These are phyloP conservation scores for Gentiana dahurica DNA, from an alignment of 257 asterid genomes.

Conservation along the genomic window DNA sequence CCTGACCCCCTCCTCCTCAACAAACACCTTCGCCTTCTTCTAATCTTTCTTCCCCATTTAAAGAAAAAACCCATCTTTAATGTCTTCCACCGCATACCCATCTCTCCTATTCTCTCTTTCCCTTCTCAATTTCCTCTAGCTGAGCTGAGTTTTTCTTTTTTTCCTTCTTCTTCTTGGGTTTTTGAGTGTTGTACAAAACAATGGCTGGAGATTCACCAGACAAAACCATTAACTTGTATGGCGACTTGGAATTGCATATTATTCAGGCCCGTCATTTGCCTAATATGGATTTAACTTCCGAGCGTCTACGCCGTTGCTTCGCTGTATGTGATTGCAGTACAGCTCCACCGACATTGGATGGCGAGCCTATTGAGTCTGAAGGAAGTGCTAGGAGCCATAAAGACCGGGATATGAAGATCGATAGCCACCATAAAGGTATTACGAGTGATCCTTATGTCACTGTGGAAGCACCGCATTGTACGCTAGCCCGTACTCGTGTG, in stretches of 20 bases:
- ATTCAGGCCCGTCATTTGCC: conserved; percentile 70
- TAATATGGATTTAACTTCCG: conserved; percentile 68
- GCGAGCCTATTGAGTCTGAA: conserved; percentile 1
- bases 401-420: conserved; percentile 26
- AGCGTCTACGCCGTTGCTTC: conserved; percentile 59
- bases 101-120: background rate
- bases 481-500: conserved; percentile 87
- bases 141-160: background rate
- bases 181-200: background rate
- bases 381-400: background rate
- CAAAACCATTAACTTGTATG: conserved; percentile 37
- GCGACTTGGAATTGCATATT: conserved; percentile 62
- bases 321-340: conserved; percentile 41
- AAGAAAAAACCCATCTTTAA: no score
- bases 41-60: no score
- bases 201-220: conserved; percentile 36
- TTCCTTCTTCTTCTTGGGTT: background rate
- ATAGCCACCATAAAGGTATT: conserved; percentile 58
- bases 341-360: conserved; percentile 10
- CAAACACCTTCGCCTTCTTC: no score
- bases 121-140: background rate
- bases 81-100: no score
- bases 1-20: background rate
- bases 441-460: conserved; percentile 85
- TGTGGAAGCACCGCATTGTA: conserved; percentile 57